Base-by-base conservation (phyloP, 106 monocot genomes). In the Dioscorea zingiberensis region DNA sequence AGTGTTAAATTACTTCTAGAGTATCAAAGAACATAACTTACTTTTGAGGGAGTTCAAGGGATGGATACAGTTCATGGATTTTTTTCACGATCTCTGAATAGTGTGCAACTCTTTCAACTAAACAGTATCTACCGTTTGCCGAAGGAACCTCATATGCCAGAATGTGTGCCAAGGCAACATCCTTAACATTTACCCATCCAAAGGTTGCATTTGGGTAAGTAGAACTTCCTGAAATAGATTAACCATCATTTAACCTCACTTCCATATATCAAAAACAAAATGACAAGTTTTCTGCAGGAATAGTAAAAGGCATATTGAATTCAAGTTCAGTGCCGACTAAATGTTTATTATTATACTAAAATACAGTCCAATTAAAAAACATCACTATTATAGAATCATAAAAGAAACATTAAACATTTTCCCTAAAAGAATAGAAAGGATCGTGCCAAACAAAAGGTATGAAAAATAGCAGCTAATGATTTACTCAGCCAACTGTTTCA, bases 91-190 rank as follows among this genome's bases (percentile, higher is more conserved):
- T 1, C 55, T 81, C 69, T n/a, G 81, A 81, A 64, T 57, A 74
- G 64, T 89, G 89, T 19, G 70, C 69, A 62, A 89, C 71, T n/a
- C 79, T 76, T 79, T 89, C 89, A 68, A 82, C 89, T 45, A 89
- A 71, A 74, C 85, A 85, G 53, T 89, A 89, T 62, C 85, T 79
- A 77, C 89, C 89, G 66, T 48, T 85, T 56, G 89, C 82, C 18
- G 85, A 74, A 13, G 89, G 79, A 28, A 71, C 70, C 59, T 89
- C 89, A 65, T 74, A 89, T 25, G 89, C 89, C 28, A 89, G 55
- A 73, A 89, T 85, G 60, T 89, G 89, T 58, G 85, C 89, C 58
- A 68, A 71, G 29, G 77, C 79, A 58, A 89, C 89, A 67, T 89
- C 89, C 70, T 74, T 29, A 18, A 89, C 89, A 74, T 80, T 79